Evolutionary conservation across 768 basidiomycete species (phyloP).

Genomic region (Clitopilus hobsonii): DNA sequence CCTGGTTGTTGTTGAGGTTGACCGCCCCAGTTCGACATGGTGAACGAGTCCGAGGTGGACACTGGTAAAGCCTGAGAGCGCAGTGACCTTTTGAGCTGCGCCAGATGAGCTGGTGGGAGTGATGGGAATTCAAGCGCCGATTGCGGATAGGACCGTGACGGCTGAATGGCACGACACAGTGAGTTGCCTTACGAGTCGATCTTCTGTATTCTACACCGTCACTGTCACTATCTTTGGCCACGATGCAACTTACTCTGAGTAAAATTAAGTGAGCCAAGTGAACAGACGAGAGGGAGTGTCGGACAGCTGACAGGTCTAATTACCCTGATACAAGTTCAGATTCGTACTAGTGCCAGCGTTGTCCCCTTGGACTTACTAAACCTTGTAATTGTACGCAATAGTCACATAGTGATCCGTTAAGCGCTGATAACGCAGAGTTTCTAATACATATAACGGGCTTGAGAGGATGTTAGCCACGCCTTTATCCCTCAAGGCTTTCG

Average conservation of each 20-base stretch:
- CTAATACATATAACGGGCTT: background rate
- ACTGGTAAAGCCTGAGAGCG: no score
- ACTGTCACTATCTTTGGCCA: background rate
- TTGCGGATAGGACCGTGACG: conserved; percentile 13
- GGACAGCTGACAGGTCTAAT: background rate
- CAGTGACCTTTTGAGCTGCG: no score
- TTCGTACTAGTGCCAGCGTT: background rate
- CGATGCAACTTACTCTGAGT: background rate
- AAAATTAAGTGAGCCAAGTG: no score
- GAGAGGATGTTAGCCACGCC: background rate
- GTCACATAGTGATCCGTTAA: background rate
- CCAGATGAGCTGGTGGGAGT: no score
- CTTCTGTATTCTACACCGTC: no score
- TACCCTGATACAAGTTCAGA: background rate
- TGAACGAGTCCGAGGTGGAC: conserved; percentile 17
- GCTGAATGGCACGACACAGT: background rate
- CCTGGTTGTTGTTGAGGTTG: conserved; percentile 64
- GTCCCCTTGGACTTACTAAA: background rate
- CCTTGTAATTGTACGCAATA: background rate
- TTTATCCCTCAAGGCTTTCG: background rate
- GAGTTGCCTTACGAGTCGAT: background rate
- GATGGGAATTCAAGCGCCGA: conserved; percentile 18
- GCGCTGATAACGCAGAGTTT: background rate
- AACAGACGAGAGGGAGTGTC: no score
- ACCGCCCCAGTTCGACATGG: conserved; percentile 80